phyloP scores from a whole-genome alignment of 495 filamentous ascomycete species.

The Chaetomidium leptoderma region DNA sequence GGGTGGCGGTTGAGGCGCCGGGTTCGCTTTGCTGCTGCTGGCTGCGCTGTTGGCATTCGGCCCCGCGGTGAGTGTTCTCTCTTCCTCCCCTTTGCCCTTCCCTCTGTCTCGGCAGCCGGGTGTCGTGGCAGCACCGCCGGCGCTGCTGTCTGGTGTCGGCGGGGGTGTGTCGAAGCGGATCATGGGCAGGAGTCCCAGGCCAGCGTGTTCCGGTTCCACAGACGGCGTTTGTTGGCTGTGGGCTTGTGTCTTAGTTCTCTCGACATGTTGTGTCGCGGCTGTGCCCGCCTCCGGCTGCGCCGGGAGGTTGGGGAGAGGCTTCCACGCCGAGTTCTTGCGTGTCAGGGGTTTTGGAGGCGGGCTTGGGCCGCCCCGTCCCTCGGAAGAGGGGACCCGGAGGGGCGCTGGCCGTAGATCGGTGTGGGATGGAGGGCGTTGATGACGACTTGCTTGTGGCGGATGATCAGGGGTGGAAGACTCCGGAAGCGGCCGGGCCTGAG shows the following conservation, averaged over 20 bases:
- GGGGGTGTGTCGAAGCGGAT: constrained; percentile 13
- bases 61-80: too few relatives aligned
- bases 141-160: constrained; percentile 21
- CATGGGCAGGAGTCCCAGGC: neutral
- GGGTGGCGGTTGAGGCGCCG: too few relatives aligned
- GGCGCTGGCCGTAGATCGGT: constrained; percentile 19
- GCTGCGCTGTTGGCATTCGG: too few relatives aligned
- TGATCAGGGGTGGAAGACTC: neutral
- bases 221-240: neutral
- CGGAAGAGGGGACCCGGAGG: constrained; percentile 21
- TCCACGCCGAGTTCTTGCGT: constrained; percentile 25
- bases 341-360: neutral
- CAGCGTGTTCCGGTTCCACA: neutral
- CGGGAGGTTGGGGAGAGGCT: constrained; percentile 23
- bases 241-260: too few relatives aligned
- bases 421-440: constrained; percentile 3
- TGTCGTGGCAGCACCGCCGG: constrained; percentile 2
- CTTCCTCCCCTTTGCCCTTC: neutral
- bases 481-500: neutral
- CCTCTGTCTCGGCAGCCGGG: neutral
- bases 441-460: neutral
- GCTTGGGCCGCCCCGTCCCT: neutral
- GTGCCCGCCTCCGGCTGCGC: neutral
- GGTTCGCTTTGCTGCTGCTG: too few relatives aligned
- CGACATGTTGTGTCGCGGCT: neutral